These are phyloP conservation scores for Botrytis elliptica DNA, from an alignment of 2,329 filamentous ascomycete genomes.

Conservation along the genomic window DNA sequence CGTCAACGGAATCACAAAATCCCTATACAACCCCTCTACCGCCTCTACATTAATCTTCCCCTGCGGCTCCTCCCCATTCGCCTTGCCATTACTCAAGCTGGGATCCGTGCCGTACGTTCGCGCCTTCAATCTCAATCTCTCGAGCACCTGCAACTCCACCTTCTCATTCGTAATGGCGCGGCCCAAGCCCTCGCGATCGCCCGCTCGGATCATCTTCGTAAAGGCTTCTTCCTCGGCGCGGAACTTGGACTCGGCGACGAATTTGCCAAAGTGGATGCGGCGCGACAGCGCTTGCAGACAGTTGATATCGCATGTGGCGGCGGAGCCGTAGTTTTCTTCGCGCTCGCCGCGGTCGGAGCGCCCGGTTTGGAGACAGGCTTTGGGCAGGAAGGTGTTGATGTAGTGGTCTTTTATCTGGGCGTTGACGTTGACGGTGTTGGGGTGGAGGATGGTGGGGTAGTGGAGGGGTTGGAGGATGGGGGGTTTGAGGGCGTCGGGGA, in stretches of 20 bases:
- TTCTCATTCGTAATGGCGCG: slow-evolving; percentile 85
- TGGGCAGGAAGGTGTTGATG: slow-evolving; percentile 76
- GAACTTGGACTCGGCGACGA: slow-evolving; percentile 96
- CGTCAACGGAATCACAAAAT: slow-evolving; percentile 95
- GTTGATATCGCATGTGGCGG: slow-evolving; percentile 86
- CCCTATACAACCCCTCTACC: slow-evolving; percentile 84
- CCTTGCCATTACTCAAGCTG: slow-evolving; percentile 47
- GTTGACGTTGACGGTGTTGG: slow-evolving; percentile 90
- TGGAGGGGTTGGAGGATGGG: slow-evolving; percentile 84
- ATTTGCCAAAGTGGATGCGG: slow-evolving; percentile 96
- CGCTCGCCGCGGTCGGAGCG: slow-evolving; percentile 77
- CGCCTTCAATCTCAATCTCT: slow-evolving; percentile 82
- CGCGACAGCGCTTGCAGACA: slow-evolving; percentile 87
- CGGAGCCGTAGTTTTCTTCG: slow-evolving; percentile 92
- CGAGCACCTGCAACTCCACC: slow-evolving; percentile 89
- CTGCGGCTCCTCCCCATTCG: slow-evolving; percentile 47
- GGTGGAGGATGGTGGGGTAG: slow-evolving; percentile 85
- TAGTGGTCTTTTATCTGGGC: slow-evolving; percentile 83
- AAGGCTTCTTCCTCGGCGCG: slow-evolving; percentile 77
- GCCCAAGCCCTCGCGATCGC: slow-evolving; percentile 78
- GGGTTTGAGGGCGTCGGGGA: slow-evolving; percentile 73
- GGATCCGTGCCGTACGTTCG: slow-evolving; percentile 93
- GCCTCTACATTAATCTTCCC: slow-evolving; percentile 90
- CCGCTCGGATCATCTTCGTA: slow-evolving; percentile 76
- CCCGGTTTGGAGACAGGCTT: slow-evolving; percentile 75